Base-by-base conservation (phyloP, 2,329 filamentous ascomycete genomes). In the Blastomyces parvus region DNA sequence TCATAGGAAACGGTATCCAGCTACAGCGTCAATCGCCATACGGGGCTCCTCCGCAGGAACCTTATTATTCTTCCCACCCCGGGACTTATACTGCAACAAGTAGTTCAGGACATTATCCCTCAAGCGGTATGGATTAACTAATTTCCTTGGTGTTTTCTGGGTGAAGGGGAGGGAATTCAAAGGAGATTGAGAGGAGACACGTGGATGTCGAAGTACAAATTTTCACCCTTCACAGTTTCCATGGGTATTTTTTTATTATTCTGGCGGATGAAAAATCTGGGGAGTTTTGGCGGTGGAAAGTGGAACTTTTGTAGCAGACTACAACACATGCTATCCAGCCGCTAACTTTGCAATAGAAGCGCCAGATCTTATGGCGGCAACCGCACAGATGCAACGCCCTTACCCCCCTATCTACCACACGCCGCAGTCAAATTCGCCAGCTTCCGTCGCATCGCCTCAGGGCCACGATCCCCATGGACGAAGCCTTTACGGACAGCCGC, bases 391-490 rank as follows among this genome's bases (percentile, higher is more conserved):
- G 82, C 85, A 85, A 74, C 82, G 85, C 77, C 83, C 81, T 57
- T 96, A 95, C 74, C 92, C 92, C 69, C 90, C 91, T 65, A 96
- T 96, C 74, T 97, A 97, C 75, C 90, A 97, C 76, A 95, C 92
- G 22, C 91, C 92, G 62, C 92, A 97, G 79, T 96, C 92, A 63
- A 96, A 93, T 77, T 96, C 93, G 62, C 93, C 93, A 59, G 90
- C 91, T 48, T 96, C 92, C 60, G 92, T 97, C 70, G 89, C 92
- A 67, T 97, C 93, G 42, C 88, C 91, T 27, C 90, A 91, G 64
- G 84, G 86, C 63, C 91, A 96, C 77, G 93, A 97, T 73, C 90
- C 93, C 72, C 90, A 96, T 79, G 82, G 80, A 63, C 84, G 92
- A 69, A 88, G 86, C 70, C 84, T 97, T 73, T 97, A 97, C 76